A percentile compares a stretch with the other conserved stretches of the same genome.
These are phyloP conservation scores for Trichoderma semiorbis DNA, from an alignment of 2,329 filamentous ascomycete genomes.

Conservation along the genomic window DNA sequence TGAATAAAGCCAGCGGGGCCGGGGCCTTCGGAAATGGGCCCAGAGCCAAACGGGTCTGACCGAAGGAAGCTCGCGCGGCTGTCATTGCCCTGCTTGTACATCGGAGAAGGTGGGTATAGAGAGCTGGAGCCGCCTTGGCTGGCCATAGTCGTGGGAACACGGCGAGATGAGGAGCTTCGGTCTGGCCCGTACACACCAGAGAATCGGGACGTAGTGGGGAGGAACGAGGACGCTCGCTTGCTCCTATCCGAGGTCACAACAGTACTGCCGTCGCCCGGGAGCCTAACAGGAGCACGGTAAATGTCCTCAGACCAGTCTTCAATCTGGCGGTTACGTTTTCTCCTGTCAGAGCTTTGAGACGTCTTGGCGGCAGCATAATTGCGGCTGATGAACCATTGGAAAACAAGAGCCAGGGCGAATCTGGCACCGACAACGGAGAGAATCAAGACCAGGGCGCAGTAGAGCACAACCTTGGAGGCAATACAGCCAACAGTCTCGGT, in stretches of 20 bases:
- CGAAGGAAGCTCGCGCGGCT: slow-evolving; percentile 64
- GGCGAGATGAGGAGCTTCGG: slow-evolving; percentile 46
- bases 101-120: slow-evolving; percentile 61
- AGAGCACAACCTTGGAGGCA: slow-evolving; percentile 93
- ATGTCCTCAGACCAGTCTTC: slow-evolving; percentile 99
- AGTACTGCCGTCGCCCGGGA: slow-evolving; percentile 70
- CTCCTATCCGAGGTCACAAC: slow-evolving; percentile 65
- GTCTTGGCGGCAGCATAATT: slow-evolving; percentile 83
- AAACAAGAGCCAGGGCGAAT: slow-evolving; percentile 83
- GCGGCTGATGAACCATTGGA: slow-evolving; percentile 93
- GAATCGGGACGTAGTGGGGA: slow-evolving; percentile 92
- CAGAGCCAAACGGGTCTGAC: slow-evolving; percentile 52
- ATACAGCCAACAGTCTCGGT: slow-evolving; percentile 97
- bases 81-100: slow-evolving; percentile 67
- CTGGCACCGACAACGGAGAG: slow-evolving; percentile 81
- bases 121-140: slow-evolving; percentile 76
- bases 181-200: slow-evolving; percentile 84
- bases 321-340: slow-evolving; percentile 86
- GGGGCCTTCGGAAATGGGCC: slow-evolving; percentile 62
- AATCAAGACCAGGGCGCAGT: slow-evolving; percentile 89
- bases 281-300: slow-evolving; percentile 80
- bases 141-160: slow-evolving; percentile 85
- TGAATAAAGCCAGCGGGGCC: slow-evolving; percentile 95
- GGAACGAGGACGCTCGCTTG: slow-evolving; percentile 79
- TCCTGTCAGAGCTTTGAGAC: slow-evolving; percentile 74